These are phyloP conservation scores for Crithidia acanthocephali DNA, from an alignment of 208 protist species.

Conservation along the genomic window DNA sequence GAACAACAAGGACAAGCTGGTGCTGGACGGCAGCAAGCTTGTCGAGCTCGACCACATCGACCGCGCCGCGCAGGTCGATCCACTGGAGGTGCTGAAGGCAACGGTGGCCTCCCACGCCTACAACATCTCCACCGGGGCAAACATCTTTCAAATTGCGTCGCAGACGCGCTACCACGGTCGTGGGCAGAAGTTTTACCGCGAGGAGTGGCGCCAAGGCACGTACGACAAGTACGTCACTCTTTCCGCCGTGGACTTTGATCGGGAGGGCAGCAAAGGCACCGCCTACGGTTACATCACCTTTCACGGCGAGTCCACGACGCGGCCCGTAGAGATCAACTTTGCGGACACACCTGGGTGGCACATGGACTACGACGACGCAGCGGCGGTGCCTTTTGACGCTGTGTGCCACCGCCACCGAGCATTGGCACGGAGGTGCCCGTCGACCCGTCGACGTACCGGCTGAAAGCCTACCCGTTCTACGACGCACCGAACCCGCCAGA, in stretches of 20 bases:
- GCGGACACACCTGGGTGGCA: conserved; percentile 82
- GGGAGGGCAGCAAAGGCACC: conserved; percentile 75
- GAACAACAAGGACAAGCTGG: conserved; percentile 78
- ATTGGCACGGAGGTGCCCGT: conserved; percentile 90
- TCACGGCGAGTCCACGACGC: conserved; percentile 82
- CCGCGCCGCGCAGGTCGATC: conserved; percentile 77
- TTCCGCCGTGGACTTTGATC: conserved; percentile 77
- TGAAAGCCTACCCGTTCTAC: conserved; percentile 89
- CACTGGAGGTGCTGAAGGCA: conserved; percentile 81
- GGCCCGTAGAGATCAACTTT: conserved; percentile 76
- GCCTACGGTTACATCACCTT: conserved; percentile 92
- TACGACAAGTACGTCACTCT: conserved; percentile 92
- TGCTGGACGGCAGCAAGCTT: conserved; percentile 81
- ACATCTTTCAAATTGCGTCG: conserved; percentile 87
- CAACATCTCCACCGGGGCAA: conserved; percentile 84
- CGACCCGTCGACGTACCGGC: conserved; percentile 59
- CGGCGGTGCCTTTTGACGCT: conserved; percentile 65
- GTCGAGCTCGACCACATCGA: conserved; percentile 85
- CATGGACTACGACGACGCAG: conserved; percentile 60
- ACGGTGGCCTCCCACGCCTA: conserved; percentile 80
- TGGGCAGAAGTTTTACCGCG: conserved; percentile 82
- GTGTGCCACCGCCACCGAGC: conserved; percentile 80
- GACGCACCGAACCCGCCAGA: conserved; percentile 87
- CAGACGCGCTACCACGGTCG: conserved; percentile 71
- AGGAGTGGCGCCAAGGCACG: conserved; percentile 88